Evolutionary conservation across 805 yeast genomes (phyloP), one percentile per base, ranked within the genome.

Genomic region (Candida koratica): DNA sequence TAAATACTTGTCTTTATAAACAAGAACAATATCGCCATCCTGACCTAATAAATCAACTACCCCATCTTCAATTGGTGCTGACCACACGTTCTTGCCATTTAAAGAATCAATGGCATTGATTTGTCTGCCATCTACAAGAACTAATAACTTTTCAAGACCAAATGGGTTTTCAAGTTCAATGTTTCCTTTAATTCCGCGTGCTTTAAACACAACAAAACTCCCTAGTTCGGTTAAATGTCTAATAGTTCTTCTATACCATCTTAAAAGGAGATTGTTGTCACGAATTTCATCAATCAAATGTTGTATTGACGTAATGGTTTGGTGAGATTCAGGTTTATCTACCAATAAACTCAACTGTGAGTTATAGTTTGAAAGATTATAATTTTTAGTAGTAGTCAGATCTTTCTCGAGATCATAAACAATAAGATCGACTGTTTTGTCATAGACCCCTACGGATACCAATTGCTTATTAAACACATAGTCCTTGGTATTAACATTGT

Each of bases 71-170:
- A 51, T 39, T 4, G 34, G 19, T 3, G 29, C 20, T 14, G 37
- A 46, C 82, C 81, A 77, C 5, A 55, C 44, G 4, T 58, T 25
- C 1, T 53, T 45, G 13, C 75, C 73, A 34, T 65, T 55, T 5
- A 54, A 46, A 1, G 73, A 51, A 40, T 70, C 63, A 12, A 75
- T 49, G 1, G 74, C 76, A 7, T 67, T 53, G 11, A 31, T 15
- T 8, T 25, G 16, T 1, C 79, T 33, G 14, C 43, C 28, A 6
- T 28, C 37, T 4, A 41, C 37, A 42, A 63, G 54, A 2, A 67
- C 45, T 12, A 67, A 42, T 6, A 59, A 37, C 33, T 65, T 67
- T 13, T 47, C 55, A 28, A 64, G 53, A 1, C 66, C 69, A 42
- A 51, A 61, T 7, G 41, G 44, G 24, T 45, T 38, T 14, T 33